These are phyloP conservation scores for Tillandsia fasciculata DNA, from an alignment of 176 grass and related monocot species.

Conservation along the genomic window DNA sequence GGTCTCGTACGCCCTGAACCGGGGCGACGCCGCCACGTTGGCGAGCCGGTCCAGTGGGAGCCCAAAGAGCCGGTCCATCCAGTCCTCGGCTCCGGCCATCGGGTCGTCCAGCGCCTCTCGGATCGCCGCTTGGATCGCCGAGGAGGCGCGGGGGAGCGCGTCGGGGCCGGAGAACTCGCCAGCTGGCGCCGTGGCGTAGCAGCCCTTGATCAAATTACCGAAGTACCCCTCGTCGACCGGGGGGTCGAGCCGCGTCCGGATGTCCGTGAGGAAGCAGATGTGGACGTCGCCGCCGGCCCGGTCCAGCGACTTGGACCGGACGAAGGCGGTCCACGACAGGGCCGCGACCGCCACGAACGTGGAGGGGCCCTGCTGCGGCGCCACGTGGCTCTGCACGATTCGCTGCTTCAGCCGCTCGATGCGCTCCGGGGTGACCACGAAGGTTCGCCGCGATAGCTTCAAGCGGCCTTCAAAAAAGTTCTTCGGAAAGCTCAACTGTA, in stretches of 20 bases:
- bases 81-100: not conserved
- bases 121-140: constrained; percentile 24
- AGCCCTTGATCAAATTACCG: not conserved
- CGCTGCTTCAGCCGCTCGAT: constrained; percentile 26
- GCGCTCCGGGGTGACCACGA: not conserved
- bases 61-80: constrained; percentile 13
- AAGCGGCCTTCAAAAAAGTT: not conserved
- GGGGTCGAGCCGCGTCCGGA: constrained; percentile 27
- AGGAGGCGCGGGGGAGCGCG: constrained; percentile 2
- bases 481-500: not conserved
- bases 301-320: not conserved
- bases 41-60: constrained; percentile 10
- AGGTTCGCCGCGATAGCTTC: constrained; percentile 10
- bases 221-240: constrained; percentile 31
- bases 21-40: constrained; percentile 37
- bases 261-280: constrained; percentile 36
- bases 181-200: not conserved
- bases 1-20: constrained; percentile 29
- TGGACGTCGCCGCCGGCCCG: constrained; percentile 21
- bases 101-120: constrained; percentile 28
- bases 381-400: not conserved
- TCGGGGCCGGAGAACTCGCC: constrained; percentile 12
- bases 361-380: not conserved
- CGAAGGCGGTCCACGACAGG: constrained; percentile 24
- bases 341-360: constrained; percentile 24